Conservation (phyloP, 139 green algal species). For the Zygnema cylindricum region DNA sequence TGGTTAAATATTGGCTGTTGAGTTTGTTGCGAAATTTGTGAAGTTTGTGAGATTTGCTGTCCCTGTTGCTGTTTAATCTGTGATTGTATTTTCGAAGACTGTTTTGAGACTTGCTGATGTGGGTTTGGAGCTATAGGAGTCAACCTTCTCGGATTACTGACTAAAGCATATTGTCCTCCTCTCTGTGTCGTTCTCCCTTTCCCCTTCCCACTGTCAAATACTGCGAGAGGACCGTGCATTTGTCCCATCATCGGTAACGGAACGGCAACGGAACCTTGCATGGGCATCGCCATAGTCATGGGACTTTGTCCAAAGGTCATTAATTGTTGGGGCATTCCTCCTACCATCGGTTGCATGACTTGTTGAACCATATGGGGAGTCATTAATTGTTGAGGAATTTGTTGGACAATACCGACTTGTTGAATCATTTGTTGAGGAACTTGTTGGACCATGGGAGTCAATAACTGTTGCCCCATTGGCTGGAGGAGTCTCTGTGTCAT, state of each 20-base stretch:
- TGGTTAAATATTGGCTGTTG: no score
- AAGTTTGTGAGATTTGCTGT: not conserved
- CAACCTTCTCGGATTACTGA: not conserved
- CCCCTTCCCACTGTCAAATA: not conserved
- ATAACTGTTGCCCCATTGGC: not conserved
- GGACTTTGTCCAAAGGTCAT: not conserved
- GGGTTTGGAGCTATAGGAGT: slow-evolving; percentile 8
- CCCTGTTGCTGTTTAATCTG: not conserved
- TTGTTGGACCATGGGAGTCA: not conserved
- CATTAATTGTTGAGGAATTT: not conserved
- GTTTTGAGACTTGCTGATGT: not conserved
- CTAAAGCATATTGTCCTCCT: not conserved
- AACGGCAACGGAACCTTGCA: not conserved
- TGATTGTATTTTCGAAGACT: not conserved
- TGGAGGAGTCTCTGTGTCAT: not conserved
- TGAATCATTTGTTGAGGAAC: not conserved
- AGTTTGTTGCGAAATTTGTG: no score
- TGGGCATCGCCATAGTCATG: no score
- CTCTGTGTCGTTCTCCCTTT: not conserved
- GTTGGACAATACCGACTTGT: not conserved
- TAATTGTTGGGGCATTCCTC: not conserved
- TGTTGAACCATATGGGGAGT: not conserved
- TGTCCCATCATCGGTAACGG: not conserved
- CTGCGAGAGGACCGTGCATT: not conserved
- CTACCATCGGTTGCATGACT: not conserved